A percentile compares a stretch with the other conserved stretches of the same genome.
phyloP scores from a whole-genome alignment of 2,329 filamentous ascomycete genomes.

The Fusarium domesticum region DNA sequence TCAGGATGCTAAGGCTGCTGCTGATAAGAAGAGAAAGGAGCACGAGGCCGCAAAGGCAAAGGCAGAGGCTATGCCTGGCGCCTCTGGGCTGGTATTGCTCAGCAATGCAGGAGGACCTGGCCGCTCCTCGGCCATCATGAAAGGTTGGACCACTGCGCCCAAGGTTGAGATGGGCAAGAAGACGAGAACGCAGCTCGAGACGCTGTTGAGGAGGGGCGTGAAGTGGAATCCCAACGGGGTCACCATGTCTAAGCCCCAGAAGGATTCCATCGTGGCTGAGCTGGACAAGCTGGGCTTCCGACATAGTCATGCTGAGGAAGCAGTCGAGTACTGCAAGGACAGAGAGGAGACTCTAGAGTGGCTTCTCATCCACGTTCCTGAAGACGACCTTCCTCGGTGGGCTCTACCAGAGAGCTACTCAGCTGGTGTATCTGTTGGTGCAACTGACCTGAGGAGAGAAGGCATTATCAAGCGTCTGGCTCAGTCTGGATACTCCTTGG shows the following conservation, averaged over 20 bases:
- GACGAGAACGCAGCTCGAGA: conserved; percentile 75
- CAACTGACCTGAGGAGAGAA: conserved; percentile 76
- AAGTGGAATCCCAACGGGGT: conserved; percentile 84
- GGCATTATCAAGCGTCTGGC: conserved; percentile 78
- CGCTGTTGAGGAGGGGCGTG: conserved; percentile 70
- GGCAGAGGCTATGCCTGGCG: conserved; percentile 60
- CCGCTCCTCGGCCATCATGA: conserved; percentile 49
- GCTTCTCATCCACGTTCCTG: conserved; percentile 93
- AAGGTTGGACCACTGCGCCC: conserved; percentile 79
- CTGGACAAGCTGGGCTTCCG: conserved; percentile 80
- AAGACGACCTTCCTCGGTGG: conserved; percentile 93
- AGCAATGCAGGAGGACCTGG: conserved; percentile 39
- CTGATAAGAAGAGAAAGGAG: conserved; percentile 78
- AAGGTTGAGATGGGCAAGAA: conserved; percentile 90
- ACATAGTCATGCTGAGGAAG: conserved; percentile 85
- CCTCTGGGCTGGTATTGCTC: conserved; percentile 53
- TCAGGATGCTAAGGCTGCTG: conserved; percentile 70
- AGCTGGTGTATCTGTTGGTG: conserved; percentile 82
- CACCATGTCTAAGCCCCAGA: conserved; percentile 57
- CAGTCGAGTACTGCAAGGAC: conserved; percentile 82
- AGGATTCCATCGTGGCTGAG: conserved; percentile 64
- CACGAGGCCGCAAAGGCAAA: conserved; percentile 65
- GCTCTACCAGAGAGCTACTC: conserved; percentile 88
- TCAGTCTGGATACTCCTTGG: conserved; percentile 77
- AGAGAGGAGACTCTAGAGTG: conserved; percentile 91